Evolutionary conservation across 106 monocot species (phyloP), one percentile per base, ranked within the genome.

Genomic region (Acanthochlamys bracteata): DNA sequence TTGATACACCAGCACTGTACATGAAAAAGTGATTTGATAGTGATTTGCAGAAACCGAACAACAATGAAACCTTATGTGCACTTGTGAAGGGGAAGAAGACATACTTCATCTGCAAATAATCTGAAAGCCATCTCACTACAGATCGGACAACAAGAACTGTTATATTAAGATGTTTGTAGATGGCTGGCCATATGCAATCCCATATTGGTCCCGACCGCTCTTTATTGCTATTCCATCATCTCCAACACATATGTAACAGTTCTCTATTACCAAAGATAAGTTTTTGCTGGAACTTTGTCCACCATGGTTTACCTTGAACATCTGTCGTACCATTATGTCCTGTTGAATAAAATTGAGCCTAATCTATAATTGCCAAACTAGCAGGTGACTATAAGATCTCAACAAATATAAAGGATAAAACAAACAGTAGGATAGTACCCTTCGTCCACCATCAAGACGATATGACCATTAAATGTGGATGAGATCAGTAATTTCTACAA

Each of bases 201-300:
- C 92, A 75, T 88, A 93, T 40, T 93, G 92, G 69, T 93, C 84
- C 92, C 92, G 87, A 42, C 92, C 84, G 26, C 87, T 87, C 76
- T 92, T 92, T 70, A 87, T 84, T n/a, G 88, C 92, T 64, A 93
- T 93, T 55, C 84, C 92, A 73, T 93, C 92, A 78, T 88, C 92
- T 56, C 88, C 92, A 42, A 88, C 92, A 14, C 71, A 75, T 73
- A 89, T 89, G 74, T 89, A 94, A 57, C 89, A 94, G 46, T 94
- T 86, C 70, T 94, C 89, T 63, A 94, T 89, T 54, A 86, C 42
- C 78, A 94, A 53, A 73, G 47, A 86, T 82, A 47, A 68, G 61
- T 57, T 69, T 82, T 49, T 45, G 65, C 11, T 22, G 60, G 63
- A 62, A 71, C 45, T 82, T 86, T 8, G 56, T 67, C 86, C 86